phyloP scores from a whole-genome alignment of 2,329 filamentous ascomycete genomes.

The Talaromyces sp. region DNA sequence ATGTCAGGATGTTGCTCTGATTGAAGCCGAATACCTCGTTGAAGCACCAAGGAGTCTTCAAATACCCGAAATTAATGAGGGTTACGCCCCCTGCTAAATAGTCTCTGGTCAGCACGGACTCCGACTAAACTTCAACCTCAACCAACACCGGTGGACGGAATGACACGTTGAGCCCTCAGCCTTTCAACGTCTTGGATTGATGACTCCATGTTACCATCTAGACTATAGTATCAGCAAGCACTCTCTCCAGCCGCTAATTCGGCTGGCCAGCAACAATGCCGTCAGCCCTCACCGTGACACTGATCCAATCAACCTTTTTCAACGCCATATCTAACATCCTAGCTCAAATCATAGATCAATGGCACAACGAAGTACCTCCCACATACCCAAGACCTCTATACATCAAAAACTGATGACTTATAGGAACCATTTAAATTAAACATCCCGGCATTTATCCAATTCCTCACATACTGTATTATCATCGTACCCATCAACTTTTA shows the following conservation, averaged over 20 bases:
- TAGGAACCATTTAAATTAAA: constrained; percentile 64
- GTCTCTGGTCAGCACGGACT: not conserved
- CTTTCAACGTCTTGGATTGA: not conserved
- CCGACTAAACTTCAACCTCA: not conserved
- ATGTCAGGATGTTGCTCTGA: not conserved
- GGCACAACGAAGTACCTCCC: constrained; percentile 29
- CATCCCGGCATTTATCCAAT: constrained; percentile 68
- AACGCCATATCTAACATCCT: constrained; percentile 39
- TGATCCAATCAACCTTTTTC: constrained; percentile 36
- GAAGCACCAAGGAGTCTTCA: not conserved
- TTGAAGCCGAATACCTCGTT: not conserved
- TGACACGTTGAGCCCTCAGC: not conserved
- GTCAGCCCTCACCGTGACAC: constrained; percentile 33
- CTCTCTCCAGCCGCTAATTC: not conserved
- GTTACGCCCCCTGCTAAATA: not conserved
- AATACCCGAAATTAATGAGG: not conserved
- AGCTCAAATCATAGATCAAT: constrained; percentile 38
- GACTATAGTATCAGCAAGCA: not conserved
- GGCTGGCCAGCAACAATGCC: constrained; percentile 8
- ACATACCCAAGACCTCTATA: no score
- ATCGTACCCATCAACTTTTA: constrained; percentile 78
- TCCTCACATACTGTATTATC: constrained; percentile 68
- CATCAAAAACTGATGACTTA: not conserved
- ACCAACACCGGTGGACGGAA: not conserved
- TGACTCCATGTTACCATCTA: not conserved